phyloP scores from a whole-genome alignment of 805 yeast genomes.

The Ogataea trehaloabstinens region DNA sequence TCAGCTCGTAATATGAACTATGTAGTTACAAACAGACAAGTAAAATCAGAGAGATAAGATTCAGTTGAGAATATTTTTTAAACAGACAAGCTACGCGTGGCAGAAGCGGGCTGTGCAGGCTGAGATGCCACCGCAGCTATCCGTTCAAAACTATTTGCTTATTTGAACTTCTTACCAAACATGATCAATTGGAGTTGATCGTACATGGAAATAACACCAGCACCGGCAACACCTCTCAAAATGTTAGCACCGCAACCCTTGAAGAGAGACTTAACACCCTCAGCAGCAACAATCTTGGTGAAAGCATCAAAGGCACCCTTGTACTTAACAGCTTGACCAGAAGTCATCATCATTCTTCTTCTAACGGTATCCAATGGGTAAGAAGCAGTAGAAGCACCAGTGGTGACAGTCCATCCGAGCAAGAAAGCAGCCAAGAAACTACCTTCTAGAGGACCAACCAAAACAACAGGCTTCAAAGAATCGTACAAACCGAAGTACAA shows the following conservation, averaged over 20 bases:
- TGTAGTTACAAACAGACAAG: constrained; percentile 9
- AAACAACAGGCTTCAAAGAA: constrained; percentile 91
- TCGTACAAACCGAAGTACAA: constrained; percentile 97
- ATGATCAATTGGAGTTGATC: constrained; percentile 94
- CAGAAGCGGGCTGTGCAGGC: neutral
- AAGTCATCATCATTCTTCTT: constrained; percentile 99
- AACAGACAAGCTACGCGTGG: constrained; percentile 1
- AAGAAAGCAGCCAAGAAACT: constrained; percentile 93
- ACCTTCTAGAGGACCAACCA: constrained; percentile 93
- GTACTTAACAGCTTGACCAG: constrained; percentile 98
- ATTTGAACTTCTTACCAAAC: constrained; percentile 93
- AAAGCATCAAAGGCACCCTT: constrained; percentile 93
- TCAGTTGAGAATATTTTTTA: constrained; percentile 9
- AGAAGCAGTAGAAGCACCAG: constrained; percentile 98
- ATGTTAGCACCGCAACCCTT: constrained; percentile 99
- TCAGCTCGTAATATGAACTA: constrained; percentile 7
- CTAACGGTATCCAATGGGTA: constrained; percentile 99
- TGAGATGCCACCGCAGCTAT: too few relatives aligned
- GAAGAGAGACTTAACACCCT: constrained; percentile 91
- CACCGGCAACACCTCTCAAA: constrained; percentile 99
- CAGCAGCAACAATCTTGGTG: constrained; percentile 90
- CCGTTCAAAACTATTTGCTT: too few relatives aligned
- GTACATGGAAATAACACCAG: constrained; percentile 97
- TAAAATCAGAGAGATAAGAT: constrained; percentile 1
- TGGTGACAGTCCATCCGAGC: constrained; percentile 97